Percentiles rank a stretch among this genome's conserved stretches.
phyloP scores from a whole-genome alignment of 73 alveolate species.

The Tetrahymena borealis region DNA sequence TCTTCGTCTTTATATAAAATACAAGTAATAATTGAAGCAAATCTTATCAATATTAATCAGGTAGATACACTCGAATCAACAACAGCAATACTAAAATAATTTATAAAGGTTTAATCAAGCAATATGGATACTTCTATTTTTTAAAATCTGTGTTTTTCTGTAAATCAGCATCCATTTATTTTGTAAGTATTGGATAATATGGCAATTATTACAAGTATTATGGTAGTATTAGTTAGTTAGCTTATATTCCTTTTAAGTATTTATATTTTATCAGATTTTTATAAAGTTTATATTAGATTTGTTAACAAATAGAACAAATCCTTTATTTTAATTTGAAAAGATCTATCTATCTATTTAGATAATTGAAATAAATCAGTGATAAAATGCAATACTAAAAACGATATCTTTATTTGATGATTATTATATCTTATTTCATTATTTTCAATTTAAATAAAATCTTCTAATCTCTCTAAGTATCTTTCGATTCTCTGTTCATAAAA shows the following conservation, averaged over 20 bases:
- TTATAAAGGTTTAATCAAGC: too few species aligned
- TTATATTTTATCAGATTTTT: neutral
- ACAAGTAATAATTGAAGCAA: too few species aligned
- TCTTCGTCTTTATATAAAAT: too few species aligned
- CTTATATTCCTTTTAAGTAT: too few species aligned
- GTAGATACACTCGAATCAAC: too few species aligned
- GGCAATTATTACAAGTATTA: neutral
- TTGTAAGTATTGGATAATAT: neutral
- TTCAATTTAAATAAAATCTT: neutral
- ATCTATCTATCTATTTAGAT: neutral
- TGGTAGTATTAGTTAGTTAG: too few species aligned
- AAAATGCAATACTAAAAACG: neutral
- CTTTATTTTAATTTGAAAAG: neutral
- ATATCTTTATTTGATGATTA: neutral
- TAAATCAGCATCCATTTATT: neutral
- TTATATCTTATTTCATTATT: neutral
- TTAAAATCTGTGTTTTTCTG: too few species aligned
- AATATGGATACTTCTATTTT: too few species aligned
- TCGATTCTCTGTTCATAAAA: constrained; percentile 2
- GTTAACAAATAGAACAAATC: neutral
- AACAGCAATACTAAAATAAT: too few species aligned
- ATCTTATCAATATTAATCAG: too few species aligned
- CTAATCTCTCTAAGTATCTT: neutral
- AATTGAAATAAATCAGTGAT: neutral
- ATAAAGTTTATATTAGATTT: neutral